Conservation (phyloP, 2,329 filamentous ascomycete genomes). For the Hyphodiscus sp. region DNA sequence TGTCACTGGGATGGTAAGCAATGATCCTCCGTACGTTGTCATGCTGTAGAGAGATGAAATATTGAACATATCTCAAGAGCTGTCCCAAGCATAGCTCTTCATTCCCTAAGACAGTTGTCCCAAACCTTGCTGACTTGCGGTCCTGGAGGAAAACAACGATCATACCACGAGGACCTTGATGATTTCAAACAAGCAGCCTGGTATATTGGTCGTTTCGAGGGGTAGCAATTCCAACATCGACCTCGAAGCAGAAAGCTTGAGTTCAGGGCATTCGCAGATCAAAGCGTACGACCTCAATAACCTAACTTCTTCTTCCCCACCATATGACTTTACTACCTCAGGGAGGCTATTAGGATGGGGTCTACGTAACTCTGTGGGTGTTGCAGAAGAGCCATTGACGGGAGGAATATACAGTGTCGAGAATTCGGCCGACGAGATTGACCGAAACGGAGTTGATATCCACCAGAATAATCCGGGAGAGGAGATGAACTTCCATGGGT, state of each 20-base stretch:
- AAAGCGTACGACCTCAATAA: constrained; percentile 49
- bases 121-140: no score
- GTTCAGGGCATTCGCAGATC: constrained; percentile 59
- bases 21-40: constrained; percentile 22
- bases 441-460: constrained; percentile 51
- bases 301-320: constrained; percentile 20
- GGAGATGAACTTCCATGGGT: constrained; percentile 67
- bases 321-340: constrained; percentile 42
- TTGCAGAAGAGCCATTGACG: constrained; percentile 53
- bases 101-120: no score
- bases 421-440: constrained; percentile 62
- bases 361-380: constrained; percentile 64
- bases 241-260: constrained; percentile 40
- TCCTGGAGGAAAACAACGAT: constrained; percentile 30
- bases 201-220: constrained; percentile 57
- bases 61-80: no score
- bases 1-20: constrained; percentile 53
- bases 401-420: constrained; percentile 57
- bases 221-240: constrained; percentile 62
- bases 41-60: no score
- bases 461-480: constrained; percentile 66
- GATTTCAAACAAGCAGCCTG: constrained; percentile 47
- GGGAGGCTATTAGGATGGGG: constrained; percentile 57
- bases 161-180: constrained; percentile 64
- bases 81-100: no score